Evolutionary conservation across 345 rosid genomes (phyloP), one percentile per base, ranked within the genome.

Genomic region (Lepidium sativum): DNA sequence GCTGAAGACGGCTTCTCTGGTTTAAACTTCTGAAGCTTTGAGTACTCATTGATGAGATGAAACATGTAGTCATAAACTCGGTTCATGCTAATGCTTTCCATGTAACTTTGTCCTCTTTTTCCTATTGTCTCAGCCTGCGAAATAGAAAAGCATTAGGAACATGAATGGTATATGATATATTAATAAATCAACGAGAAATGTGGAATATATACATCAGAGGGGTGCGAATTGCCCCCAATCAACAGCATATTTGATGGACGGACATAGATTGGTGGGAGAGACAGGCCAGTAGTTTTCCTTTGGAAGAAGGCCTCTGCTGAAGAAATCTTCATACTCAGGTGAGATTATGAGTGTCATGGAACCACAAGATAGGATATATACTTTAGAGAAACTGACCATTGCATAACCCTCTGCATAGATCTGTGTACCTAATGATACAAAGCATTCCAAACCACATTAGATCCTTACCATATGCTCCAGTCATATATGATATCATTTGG

Each of bases 391-490:
- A 92, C 98, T 15, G 98, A 89, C 98, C 98, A 89, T 21, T 21
- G 97, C 96, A 65, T 67, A 89, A 62, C 98, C 98, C 80, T 92
- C 98, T 9, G 98, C 97, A 55, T 92, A 92, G 55, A 92, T 89
- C 73, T 87, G n/a, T 89, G 75, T 89, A 92, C 79, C 97, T 87
- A 70, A 68, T 70, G 16, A 56, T 35, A 60, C 44, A 65, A 40
- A 18, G 41, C 60, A 68, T 32, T 9, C 14, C 44, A 35, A 35
- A 45, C n/a, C 27, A 59, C 0, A 52, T 72, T 29, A 72, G 57
- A 42, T 33, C 31, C 10, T 42, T 13, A 32, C 25, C 39, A 27
- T 42, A 41, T 33, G 5, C n/a, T 69, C 66, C 1, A 17, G 13
- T 18, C 40, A 18, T 48, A 20, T 31, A 1, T 8, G 32, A 69